Conservation (phyloP, 352 stramenopile genomes). For the Phytophthora uliginosa region DNA sequence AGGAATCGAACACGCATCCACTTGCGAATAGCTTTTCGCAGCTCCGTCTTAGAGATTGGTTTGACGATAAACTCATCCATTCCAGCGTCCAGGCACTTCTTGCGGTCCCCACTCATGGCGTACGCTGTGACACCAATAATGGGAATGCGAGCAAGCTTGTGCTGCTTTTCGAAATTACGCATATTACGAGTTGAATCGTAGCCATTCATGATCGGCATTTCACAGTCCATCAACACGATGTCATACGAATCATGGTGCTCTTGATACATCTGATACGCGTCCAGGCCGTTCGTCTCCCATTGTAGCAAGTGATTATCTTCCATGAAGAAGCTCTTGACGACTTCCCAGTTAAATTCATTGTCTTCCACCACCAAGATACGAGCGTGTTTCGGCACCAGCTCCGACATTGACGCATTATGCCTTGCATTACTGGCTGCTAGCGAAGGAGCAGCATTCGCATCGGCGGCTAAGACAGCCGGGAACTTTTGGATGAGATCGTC, state of each 20-base stretch:
- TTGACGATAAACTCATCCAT: constrained; percentile 93
- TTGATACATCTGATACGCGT: constrained; percentile 78
- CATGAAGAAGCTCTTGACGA: constrained; percentile 89
- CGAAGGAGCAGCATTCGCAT: constrained; percentile 24
- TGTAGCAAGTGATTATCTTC: constrained; percentile 86
- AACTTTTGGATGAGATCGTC: constrained; percentile 57
- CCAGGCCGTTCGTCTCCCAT: constrained; percentile 83
- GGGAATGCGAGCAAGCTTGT: constrained; percentile 76
- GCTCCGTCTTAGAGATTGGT: constrained; percentile 75
- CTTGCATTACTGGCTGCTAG: constrained; percentile 22
- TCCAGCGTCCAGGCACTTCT: constrained; percentile 85
- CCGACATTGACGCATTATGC: constrained; percentile 33
- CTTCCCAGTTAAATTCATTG: constrained; percentile 94
- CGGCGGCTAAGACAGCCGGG: constrained; percentile 44
- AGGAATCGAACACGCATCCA: constrained; percentile 86
- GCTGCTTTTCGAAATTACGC: constrained; percentile 72
- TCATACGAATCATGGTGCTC: constrained; percentile 85
- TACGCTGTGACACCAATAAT: constrained; percentile 90
- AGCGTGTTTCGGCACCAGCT: constrained; percentile 70
- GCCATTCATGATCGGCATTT: constrained; percentile 91
- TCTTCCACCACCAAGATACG: constrained; percentile 89
- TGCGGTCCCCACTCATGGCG: constrained; percentile 85
- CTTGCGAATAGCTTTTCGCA: constrained; percentile 77
- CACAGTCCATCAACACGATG: constrained; percentile 87
- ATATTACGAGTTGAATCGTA: constrained; percentile 83